These are phyloP conservation scores for Kwoniella sp. DNA, from an alignment of 768 basidiomycete genomes.

Conservation along the genomic window DNA sequence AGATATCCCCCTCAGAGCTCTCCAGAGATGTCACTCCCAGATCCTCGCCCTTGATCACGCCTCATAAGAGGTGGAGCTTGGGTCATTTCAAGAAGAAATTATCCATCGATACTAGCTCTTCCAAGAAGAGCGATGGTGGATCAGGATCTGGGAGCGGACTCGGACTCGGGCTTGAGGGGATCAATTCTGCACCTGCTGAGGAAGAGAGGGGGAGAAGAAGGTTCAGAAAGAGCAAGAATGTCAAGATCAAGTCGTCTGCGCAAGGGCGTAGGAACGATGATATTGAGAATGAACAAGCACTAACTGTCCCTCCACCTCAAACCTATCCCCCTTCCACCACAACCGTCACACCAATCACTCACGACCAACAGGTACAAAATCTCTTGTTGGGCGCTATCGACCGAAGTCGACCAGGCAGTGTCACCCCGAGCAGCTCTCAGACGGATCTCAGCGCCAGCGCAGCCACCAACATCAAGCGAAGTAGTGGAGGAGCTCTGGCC, in stretches of 20 bases:
- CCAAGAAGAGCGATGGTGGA: background rate
- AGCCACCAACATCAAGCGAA: conserved; percentile 28
- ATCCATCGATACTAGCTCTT: conserved; percentile 9
- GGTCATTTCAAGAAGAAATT: conserved; percentile 4
- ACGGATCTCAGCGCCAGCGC: conserved; percentile 21
- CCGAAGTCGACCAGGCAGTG: conserved; percentile 53
- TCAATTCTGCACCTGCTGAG: conserved; percentile 9
- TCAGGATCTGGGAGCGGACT: background rate
- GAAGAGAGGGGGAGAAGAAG: conserved; percentile 15
- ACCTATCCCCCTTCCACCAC: conserved; percentile 8
- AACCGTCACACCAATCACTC: conserved; percentile 11
- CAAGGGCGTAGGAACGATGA: background rate
- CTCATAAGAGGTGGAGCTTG: conserved; percentile 9
- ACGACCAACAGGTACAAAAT: conserved; percentile 61
- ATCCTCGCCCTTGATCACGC: conserved; percentile 2
- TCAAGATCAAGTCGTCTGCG: conserved; percentile 1
- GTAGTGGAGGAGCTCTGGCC: conserved; percentile 53
- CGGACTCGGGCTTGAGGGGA: conserved; percentile 17
- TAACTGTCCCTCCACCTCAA: conserved; percentile 14
- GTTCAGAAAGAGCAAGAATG: conserved; percentile 1
- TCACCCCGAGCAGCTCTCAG: conserved; percentile 15
- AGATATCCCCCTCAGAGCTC: conserved; percentile 8
- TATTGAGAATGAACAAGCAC: conserved; percentile 8
- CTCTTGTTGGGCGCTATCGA: conserved; percentile 63
- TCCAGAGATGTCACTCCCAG: conserved; percentile 2